Evolutionary conservation across 2,329 filamentous ascomycete genomes (phyloP), one percentile per base, ranked within the genome.

Genomic region (Xylaria sp.): DNA sequence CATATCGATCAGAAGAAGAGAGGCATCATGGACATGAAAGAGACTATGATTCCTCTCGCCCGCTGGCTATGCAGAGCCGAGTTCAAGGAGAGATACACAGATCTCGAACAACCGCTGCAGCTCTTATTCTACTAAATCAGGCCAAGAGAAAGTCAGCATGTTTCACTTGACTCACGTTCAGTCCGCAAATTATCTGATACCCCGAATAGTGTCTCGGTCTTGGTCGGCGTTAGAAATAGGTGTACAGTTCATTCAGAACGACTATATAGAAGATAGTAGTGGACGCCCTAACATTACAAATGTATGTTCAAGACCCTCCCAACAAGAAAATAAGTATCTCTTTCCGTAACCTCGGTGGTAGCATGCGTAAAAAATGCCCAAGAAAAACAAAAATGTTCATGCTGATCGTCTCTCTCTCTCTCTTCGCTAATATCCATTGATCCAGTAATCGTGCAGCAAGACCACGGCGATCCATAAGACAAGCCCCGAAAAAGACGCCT

Each of bases 1-100:
- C 91, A 97, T 78, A 92, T 98, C 73, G 95, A 99, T 81, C 89
- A 92, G 81, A 99, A 99, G 86, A 97, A 97, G 85, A 87, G 94
- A 56, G 94, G 94, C 0, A 89, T 99, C 72, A 89, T 97, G 80
- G 96, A 98, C 78, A 98, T 98, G 93, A 94, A 92, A 80, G 96
- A 99, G 70, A 93, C 93, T 0, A 91, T 94, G 83, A 86, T 94
- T 76, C 93, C 94, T 7, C 86, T 98, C 57, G 88, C 93, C 55
- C 87, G 89, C 70, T 89, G 97, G 78, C 83, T 99, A 60, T 87
- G 90, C 41, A 86, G 89, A 65, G 83, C 88, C 18, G 90, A 93
- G 75, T 87, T 98, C 74, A 91, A 90, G 79, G 89, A 89, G 60
- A 86, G 90, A 71, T 97, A 94, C 76, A 84, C 81, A 28, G 86